Evolutionary conservation across 2,329 filamentous ascomycete species (phyloP), one percentile per base, ranked within the genome.

Genomic region (Hymenoscyphus fructigenus): DNA sequence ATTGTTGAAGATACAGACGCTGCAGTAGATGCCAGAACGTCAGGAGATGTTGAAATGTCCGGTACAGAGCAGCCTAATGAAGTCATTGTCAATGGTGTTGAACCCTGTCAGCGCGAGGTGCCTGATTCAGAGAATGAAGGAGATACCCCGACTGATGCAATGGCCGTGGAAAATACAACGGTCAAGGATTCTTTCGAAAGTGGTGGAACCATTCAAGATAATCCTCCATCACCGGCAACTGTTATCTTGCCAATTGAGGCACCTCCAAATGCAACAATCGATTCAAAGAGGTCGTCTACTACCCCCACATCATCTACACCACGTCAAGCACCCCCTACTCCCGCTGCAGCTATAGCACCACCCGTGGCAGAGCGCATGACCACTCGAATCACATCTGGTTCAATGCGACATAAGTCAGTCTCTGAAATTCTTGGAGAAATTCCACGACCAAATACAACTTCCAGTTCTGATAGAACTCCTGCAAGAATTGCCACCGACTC

Each of bases 341-440:
- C 77, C 34, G 70, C 77, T 64, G 62, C 71, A 50, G 68, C 73
- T 59, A 63, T 71, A 53, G 68, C 73, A 60, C 65, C 73, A 47
- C 72, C 80, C 32, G 74, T 78, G 55, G 72, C 78, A 4, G 83
- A 84, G 70, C 83, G 88, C 34, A 89, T 89, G 79, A 89, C 87
- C 12, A 91, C 88, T 1, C 79, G 89, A 70, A 87, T 91, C 26
- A 87, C 88, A 2, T 91, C 90, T 10, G 89, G 88, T 53, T 86
- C 88, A 2, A 86, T 91, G 70, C 83, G 86, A 66, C 86, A 89
- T 61, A 92, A 91, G 73, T 91, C 89, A 5, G 88, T 91, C 4
- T 89, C 86, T 20, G 90, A 92, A 75, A 90, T 91, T 53, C 80
- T 91, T 5, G 88, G 86, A 61, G 87, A 86, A 65, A 83, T 81